Base-by-base conservation (phyloP, 129 eudicot genomes). In the Pittosporum tobira region DNA sequence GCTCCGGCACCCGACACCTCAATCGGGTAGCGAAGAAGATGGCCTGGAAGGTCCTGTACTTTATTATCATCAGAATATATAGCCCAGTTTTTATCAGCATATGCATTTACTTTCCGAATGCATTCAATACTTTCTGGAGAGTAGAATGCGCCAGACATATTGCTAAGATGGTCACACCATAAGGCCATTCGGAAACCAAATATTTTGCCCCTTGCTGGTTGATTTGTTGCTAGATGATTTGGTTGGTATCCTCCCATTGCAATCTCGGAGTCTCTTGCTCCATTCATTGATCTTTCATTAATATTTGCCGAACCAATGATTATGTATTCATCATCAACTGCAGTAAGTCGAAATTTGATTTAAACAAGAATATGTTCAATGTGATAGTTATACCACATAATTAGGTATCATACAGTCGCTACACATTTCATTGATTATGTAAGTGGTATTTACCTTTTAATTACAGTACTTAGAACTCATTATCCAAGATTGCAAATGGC, bases 161-260 rank as follows among this genome's bases (percentile, higher is more conserved):
- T 48, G 23, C 49, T 38, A n/a, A 91, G 76, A 62, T 91, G 99
- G 36, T 91, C 99, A 10, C 64, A 57, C 99, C 99, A 91, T 28
- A 87, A 60, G 3, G 96, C 84, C 67, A 81, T 76, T 50, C 99
- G 56, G 23, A 86, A 74, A n/a, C 84, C 88, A 18, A 52, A 83
- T 14, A 91, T 58, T 9, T 58, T 62, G 5, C 99, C 96, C 36
- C 75, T 58, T 10, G 74, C 75, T 1, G 84, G 65, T 57, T 59
- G 63, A 2, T 52, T 34, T 31, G 43, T 38, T 16, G 78, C 71
- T 50, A 87, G 62, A 26, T 91, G 78, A 45, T 68, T 34, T 0
- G 99, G 99, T 54, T 91, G 99, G 72, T 78, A 91, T 26, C 65
- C 99, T 52, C 96, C 98, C 69, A 90, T 90, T 23, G 98, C 98